phyloP scores from a whole-genome alignment of 352 stramenopile species.

The Blastocystis sp. region DNA sequence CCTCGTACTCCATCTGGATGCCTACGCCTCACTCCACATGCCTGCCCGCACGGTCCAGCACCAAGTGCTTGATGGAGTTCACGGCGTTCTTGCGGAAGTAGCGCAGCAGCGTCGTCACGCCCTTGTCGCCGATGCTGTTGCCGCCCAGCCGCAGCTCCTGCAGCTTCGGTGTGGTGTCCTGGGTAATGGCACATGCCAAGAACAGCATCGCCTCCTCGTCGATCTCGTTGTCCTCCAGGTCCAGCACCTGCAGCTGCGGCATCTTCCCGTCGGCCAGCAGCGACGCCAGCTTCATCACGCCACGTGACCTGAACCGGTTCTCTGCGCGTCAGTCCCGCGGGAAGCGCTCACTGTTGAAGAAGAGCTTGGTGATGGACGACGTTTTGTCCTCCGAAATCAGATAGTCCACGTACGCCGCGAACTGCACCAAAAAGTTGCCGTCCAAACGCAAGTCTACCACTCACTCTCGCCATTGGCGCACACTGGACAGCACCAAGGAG shows the following conservation, averaged over 20 bases:
- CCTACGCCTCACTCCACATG: background rate
- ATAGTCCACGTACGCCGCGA: slow-evolving; percentile 51
- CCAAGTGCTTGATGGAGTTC: slow-evolving; percentile 30
- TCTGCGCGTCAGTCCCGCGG: background rate
- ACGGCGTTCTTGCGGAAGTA: slow-evolving; percentile 52
- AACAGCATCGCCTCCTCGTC: slow-evolving; percentile 31
- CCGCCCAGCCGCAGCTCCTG: slow-evolving; percentile 49
- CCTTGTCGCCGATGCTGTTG: slow-evolving; percentile 54
- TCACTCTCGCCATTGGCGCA: background rate
- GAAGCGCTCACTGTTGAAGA: slow-evolving; percentile 14
- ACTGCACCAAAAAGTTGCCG: slow-evolving; percentile 57
- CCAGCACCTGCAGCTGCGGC: slow-evolving; percentile 18
- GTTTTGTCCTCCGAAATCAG: slow-evolving; percentile 7
- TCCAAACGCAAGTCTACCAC: background rate
- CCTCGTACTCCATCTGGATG: slow-evolving; percentile 50
- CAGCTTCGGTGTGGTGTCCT: background rate
- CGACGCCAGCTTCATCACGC: slow-evolving; percentile 47
- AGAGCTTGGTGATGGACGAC: background rate
- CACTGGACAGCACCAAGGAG: background rate
- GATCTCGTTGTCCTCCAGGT: slow-evolving; percentile 57
- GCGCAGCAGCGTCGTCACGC: slow-evolving; percentile 18
- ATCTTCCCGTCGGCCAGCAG: slow-evolving; percentile 36
- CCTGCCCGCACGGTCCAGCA: background rate
- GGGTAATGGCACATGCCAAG: slow-evolving; percentile 11
- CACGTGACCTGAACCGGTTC: slow-evolving; percentile 46